Percentiles rank a stretch among this genome's conserved stretches.
Conservation (phyloP, 208 protist species). For the Leishmania tarentolae region DNA sequence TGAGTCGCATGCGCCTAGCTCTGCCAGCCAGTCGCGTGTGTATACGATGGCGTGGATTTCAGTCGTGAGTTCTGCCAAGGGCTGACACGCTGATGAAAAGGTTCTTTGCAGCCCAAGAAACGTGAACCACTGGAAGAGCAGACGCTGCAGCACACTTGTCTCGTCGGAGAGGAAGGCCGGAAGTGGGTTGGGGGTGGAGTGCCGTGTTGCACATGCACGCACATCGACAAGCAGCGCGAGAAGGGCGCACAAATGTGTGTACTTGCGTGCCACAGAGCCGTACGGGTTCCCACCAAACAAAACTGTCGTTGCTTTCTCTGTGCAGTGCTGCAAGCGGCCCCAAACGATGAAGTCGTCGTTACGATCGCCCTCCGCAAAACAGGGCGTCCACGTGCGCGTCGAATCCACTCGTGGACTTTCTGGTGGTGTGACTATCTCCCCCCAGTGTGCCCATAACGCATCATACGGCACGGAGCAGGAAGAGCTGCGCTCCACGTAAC, state of each 20-base stretch:
- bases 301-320: not conserved
- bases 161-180: not conserved
- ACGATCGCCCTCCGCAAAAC: not conserved
- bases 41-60: not conserved
- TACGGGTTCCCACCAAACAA: not conserved
- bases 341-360: not conserved
- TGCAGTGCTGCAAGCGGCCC: not conserved
- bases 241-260: not conserved
- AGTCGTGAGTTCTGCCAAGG: not conserved
- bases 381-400: not conserved
- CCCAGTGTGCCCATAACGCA: not conserved
- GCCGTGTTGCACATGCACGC: not conserved
- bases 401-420: not conserved
- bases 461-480: not conserved
- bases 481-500: not conserved
- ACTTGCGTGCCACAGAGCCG: not conserved
- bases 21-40: not conserved
- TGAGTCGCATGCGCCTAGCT: not conserved
- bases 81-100: not conserved
- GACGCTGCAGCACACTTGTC: not conserved
- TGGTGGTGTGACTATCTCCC: not conserved
- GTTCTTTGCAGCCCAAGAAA: not conserved
- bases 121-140: conserved; percentile 5
- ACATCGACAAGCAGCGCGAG: not conserved
- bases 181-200: not conserved